Conservation (phyloP, 345 rosid genomes). For the Zanthoxylum bungeanum region DNA sequence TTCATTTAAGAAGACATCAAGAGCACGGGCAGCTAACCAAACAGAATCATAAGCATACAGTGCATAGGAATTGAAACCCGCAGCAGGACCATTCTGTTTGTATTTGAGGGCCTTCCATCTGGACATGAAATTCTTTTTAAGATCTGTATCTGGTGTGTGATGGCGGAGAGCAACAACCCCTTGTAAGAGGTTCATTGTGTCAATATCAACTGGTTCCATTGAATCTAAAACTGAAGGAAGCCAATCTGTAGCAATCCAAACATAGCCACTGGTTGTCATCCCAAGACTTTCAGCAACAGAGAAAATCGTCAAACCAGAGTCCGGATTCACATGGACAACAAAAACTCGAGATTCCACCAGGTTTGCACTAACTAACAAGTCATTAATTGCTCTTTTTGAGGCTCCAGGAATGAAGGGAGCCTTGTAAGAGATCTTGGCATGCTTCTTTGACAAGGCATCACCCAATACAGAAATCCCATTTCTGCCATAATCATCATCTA, state of each 20-base stretch:
- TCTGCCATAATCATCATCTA: slow-evolving; percentile 92
- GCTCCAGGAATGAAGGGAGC: slow-evolving; percentile 68
- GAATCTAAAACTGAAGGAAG: slow-evolving; percentile 78
- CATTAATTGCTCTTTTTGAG: slow-evolving; percentile 36
- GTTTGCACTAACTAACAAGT: slow-evolving; percentile 55
- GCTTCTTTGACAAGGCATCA: slow-evolving; percentile 71
- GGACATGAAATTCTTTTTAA: slow-evolving; percentile 43
- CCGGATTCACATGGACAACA: slow-evolving; percentile 89
- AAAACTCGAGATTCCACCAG: slow-evolving; percentile 82
- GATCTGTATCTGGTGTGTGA: slow-evolving; percentile 62
- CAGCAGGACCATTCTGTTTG: slow-evolving; percentile 26
- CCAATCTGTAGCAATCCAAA: slow-evolving; percentile 98
- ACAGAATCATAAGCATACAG: slow-evolving; percentile 89
- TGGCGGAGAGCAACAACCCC: slow-evolving; percentile 90
- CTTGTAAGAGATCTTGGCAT: slow-evolving; percentile 71
- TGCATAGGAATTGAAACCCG: slow-evolving; percentile 70
- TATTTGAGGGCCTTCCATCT: slow-evolving; percentile 52
- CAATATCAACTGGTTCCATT: slow-evolving; percentile 32
- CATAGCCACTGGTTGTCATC: slow-evolving; percentile 72
- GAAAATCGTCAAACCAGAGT: slow-evolving; percentile 68
- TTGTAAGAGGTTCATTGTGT: slow-evolving; percentile 61
- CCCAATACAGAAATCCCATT: slow-evolving; percentile 69
- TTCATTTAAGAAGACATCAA: slow-evolving; percentile 49
- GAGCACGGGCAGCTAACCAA: slow-evolving; percentile 87
- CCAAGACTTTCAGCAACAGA: slow-evolving; percentile 62